Evolutionary conservation across 805 yeast species (phyloP), one percentile per base, ranked within the genome.

Genomic region (Candida verbasci): DNA sequence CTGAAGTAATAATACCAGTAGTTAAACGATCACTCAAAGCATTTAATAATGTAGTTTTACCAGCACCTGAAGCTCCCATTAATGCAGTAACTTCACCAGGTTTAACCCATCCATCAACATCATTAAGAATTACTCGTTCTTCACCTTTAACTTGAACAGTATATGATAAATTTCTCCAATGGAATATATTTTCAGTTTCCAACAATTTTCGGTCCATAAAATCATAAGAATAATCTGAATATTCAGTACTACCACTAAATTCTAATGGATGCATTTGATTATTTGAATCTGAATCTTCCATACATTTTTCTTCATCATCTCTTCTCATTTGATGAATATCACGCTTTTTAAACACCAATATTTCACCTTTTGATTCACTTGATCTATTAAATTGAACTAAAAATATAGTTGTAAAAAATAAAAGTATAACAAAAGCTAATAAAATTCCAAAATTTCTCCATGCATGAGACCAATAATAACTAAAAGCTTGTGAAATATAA

Each of bases 61-160:
- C 91, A 31, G 91, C 91, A 64, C 91, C 91, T 24, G 89, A 82
- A 35, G 80, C 83, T 51, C 91, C 91, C 88, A 83, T 82, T 40
- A 82, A 66, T 6, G 89, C 91, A 29, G 88, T 82, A 58, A 82
- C 66, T 38, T 83, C 80, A 49, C 91, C 91, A n/a, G 91, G 91
- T 51, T 78, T 78, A 38, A 81, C 86, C 68, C 78, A 82, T 31
- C 91, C 91, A 48, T 56, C 62, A 17, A 62, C 53, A 27, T 51
- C 50, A 44, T 62, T 48, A 48, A 78, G 55, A 43, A 73, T 51
- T 9, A 49, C 45, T 41, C 65, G 48, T 12, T 60, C 58, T 38
- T 58, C 65, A 10, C 52, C 39, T 40, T 63, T 60, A 29, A 60
- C 54, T 38, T 58, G 49, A 17, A 64, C 64, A 29, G 54, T 51